A percentile compares a stretch with the other conserved stretches of the same genome.
phyloP scores from a whole-genome alignment of 345 rosid species.

The Linum usitatissimum region DNA sequence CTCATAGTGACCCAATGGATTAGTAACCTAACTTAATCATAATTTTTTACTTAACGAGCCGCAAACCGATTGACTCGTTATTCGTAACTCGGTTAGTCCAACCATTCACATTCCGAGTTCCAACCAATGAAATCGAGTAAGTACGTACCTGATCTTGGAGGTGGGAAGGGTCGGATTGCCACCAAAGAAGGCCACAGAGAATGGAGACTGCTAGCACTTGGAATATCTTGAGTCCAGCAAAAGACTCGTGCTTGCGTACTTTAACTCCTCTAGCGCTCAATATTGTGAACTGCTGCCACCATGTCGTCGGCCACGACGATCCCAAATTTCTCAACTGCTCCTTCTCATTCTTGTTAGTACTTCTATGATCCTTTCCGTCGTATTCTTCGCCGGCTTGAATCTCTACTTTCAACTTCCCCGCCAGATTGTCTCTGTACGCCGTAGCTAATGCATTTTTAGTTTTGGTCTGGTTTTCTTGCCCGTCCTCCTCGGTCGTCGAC shows the following conservation, averaged over 20 bases:
- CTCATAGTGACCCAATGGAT: too few species aligned
- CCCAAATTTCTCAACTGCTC: not conserved
- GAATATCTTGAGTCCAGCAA: not conserved
- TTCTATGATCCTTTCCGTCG: too few species aligned
- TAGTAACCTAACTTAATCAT: too few species aligned
- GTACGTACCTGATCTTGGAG: constrained; percentile 3
- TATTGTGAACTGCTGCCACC: constrained; percentile 3
- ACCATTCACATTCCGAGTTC: too few species aligned
- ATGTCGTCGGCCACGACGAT: constrained; percentile 1
- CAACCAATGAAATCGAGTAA: too few species aligned
- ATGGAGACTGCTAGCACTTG: not conserved
- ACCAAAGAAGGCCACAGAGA: not conserved
- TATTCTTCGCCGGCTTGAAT: not conserved
- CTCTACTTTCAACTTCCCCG: constrained; percentile 26
- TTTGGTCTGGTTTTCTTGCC: constrained; percentile 16
- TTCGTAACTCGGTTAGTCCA: too few species aligned
- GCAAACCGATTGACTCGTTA: too few species aligned
- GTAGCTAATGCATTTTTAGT: constrained; percentile 27
- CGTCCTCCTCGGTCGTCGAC: too few species aligned
- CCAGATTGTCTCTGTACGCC: constrained; percentile 28
- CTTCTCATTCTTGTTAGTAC: too few species aligned
- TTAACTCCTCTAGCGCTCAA: not conserved
- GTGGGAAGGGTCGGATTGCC: not conserved
- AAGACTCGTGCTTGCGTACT: not conserved
- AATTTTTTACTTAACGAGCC: too few species aligned